Evolutionary conservation across 352 stramenopile genomes (phyloP), one percentile per base, ranked within the genome.

Genomic region (Pythium aphanidermatum): DNA sequence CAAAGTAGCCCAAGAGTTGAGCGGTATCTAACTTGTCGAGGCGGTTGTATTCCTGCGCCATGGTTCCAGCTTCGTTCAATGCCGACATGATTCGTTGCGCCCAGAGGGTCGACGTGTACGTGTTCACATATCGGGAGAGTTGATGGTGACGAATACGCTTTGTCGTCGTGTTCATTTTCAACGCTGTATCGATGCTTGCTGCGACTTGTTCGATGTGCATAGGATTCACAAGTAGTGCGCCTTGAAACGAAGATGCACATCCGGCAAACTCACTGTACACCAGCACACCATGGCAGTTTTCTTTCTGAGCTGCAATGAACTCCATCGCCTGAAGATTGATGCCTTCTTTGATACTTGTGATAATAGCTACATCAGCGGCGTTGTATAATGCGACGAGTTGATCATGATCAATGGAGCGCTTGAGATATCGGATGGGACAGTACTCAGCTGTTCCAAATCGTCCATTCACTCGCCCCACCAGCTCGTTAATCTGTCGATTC

Each of bases 251-350:
- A 19, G 83, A 87, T 11, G 84, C 82, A 30, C 84, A 95, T n/a
- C 86, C 86, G 26, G 86, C 85, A 60, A 96, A 96, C 55, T 96
- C 86, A 48, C 81, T 95, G 55, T 95, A 89, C 24, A 96, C 83
- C 4, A 96, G 69, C 16, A 95, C 86, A 0, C 86, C 86, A 17
- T 93, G 79, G 23, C 83, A 88, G 25, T 62, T 82, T 20, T 84
- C 81, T 49, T 83, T 85, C 40, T 89, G 77, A 4, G 77, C 70
- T 2, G 82, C 83, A n/a, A 96, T 88, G 42, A 94, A 96, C 58
- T 96, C 86, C 75, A 95, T 92, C 2, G 79, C 83, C 34, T 95
- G 84, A 6, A 96, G 55, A 45, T 95, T 96, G 57, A 95, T 95
- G 20, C 86, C 84, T 74, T 95, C 84, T 37, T 92, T 84, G 39